Conservation (phyloP, 345 rosid species). For the Brassica cretica region DNA sequence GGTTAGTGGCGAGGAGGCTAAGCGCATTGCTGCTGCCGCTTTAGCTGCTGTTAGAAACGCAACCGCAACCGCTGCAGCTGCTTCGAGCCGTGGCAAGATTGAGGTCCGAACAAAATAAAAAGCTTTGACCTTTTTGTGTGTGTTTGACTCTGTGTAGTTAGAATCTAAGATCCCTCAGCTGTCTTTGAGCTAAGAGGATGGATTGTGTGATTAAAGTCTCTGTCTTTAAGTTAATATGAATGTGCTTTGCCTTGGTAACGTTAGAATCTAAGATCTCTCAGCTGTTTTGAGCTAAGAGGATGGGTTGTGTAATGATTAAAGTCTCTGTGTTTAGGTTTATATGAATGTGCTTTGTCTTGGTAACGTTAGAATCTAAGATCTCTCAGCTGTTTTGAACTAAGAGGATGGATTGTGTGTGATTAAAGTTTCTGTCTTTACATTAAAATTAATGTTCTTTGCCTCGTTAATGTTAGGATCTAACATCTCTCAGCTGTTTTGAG, state of each 20-base stretch:
- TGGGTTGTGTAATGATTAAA: neutral
- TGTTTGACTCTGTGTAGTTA: neutral
- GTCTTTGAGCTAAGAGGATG: neutral
- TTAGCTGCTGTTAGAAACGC: conserved; percentile 82
- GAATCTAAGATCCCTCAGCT: neutral
- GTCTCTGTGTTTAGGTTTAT: neutral
- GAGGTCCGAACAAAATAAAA: conserved; percentile 50
- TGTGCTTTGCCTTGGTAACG: neutral
- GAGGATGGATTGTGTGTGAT: no score
- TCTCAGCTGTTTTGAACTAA: no score
- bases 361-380: neutral
- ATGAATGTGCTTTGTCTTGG: neutral
- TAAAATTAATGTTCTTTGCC: no score
- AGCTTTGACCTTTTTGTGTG: conserved; percentile 12
- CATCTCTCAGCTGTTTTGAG: no score
- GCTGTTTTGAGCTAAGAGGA: neutral
- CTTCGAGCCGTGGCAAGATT: conserved; percentile 64
- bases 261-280: neutral
- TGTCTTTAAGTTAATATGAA: neutral
- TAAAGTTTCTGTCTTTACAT: no score
- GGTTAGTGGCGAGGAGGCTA: conserved; percentile 60
- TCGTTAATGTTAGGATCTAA: no score
- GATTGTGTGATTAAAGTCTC: neutral
- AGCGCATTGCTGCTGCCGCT: conserved; percentile 77
- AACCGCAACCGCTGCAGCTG: conserved; percentile 67